Conservation (phyloP, 1,139 yeast species). For the Geotrichum fermentans region DNA sequence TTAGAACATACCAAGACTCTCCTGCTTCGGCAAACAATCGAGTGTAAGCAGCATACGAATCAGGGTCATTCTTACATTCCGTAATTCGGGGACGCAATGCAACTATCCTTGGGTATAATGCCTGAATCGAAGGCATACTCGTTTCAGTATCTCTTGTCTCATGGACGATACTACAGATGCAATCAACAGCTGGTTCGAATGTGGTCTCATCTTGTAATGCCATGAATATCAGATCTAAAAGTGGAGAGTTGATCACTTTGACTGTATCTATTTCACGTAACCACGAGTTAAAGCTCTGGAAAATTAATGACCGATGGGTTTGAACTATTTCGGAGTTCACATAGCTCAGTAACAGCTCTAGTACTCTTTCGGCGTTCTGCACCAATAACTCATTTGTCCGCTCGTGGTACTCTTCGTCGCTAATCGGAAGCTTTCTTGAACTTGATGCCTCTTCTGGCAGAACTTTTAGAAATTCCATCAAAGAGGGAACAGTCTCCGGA, state of each 20-base stretch:
- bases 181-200: constrained; percentile 81
- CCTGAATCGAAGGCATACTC: constrained; percentile 51
- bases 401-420: constrained; percentile 70
- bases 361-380: constrained; percentile 63
- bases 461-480: constrained; percentile 75
- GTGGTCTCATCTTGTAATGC: constrained; percentile 61
- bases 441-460: constrained; percentile 88
- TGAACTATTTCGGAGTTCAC: constrained; percentile 41
- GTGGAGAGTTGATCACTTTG: constrained; percentile 54
- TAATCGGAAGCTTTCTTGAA: constrained; percentile 67
- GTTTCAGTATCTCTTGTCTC: constrained; percentile 71
- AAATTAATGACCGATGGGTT: constrained; percentile 42
- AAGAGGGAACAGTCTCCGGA: constrained; percentile 38
- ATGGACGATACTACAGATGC: constrained; percentile 68
- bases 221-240: constrained; percentile 63
- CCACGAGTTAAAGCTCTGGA: constrained; percentile 86
- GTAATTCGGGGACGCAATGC: constrained; percentile 51
- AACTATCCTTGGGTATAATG: constrained; percentile 63
- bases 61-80: constrained; percentile 56
- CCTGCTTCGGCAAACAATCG: constrained; percentile 87
- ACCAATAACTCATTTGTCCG: constrained; percentile 62
- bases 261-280: constrained; percentile 75
- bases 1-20: constrained; percentile 87
- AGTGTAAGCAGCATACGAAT: constrained; percentile 65
- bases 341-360: constrained; percentile 47